These are phyloP conservation scores for Taiozyma sp. DNA, from an alignment of 1,139 yeast genomes.

Conservation along the genomic window DNA sequence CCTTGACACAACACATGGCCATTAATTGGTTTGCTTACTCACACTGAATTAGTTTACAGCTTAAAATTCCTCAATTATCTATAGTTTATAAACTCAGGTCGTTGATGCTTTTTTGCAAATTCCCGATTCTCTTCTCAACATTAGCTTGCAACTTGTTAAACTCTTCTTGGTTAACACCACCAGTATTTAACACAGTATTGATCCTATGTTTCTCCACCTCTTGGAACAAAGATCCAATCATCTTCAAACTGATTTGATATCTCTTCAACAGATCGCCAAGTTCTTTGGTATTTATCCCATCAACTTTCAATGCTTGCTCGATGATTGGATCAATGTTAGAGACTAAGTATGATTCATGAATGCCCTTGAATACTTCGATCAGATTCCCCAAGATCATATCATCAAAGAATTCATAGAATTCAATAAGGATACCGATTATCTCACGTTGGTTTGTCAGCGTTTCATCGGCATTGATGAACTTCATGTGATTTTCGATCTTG, in stretches of 20 bases:
- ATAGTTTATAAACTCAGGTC: neutral
- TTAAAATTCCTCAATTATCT: too few relatives aligned
- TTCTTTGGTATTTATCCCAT: neutral
- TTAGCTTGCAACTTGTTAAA: neutral
- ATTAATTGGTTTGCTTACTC: too few relatives aligned
- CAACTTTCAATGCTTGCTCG: neutral
- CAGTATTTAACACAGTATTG: neutral
- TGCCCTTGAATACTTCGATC: slow-evolving; percentile 12
- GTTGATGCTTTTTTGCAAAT: neutral
- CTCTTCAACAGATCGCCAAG: neutral
- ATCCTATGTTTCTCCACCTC: neutral
- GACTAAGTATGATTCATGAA: neutral
- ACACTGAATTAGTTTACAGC: too few relatives aligned
- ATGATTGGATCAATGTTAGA: neutral
- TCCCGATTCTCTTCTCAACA: neutral
- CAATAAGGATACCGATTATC: slow-evolving; percentile 15
- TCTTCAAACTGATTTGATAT: neutral
- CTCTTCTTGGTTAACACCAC: neutral
- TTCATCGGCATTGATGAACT: slow-evolving; percentile 21
- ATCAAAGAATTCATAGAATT: slow-evolving; percentile 17
- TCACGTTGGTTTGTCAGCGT: slow-evolving; percentile 20
- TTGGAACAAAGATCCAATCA: neutral
- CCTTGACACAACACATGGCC: neutral
- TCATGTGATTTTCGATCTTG: slow-evolving; percentile 15
- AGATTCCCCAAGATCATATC: slow-evolving; percentile 18